A percentile compares a stretch with the other conserved stretches of the same genome.
Evolutionary conservation across 73 alveolate genomes (phyloP).

Genomic region (Paramecium pentaurelia): DNA sequence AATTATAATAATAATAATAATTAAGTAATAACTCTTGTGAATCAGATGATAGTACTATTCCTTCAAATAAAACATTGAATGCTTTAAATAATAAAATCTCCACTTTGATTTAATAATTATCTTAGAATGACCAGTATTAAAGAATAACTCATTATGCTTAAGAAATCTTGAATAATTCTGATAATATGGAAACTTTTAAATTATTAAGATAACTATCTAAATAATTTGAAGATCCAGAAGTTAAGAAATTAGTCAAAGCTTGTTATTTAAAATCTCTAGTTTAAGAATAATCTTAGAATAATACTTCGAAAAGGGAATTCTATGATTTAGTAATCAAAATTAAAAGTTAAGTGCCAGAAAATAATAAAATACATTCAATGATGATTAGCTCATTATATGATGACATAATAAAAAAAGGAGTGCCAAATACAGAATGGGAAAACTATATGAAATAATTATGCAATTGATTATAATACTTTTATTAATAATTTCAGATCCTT

Average conservation of each 20-base stretch:
- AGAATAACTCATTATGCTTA: neutral
- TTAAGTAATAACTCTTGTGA: neutral
- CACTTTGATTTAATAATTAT: neutral
- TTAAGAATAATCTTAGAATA: neutral
- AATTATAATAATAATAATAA: neutral
- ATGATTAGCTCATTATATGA: constrained; percentile 45
- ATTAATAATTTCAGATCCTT: neutral
- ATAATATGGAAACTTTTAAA: neutral
- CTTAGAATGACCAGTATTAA: neutral
- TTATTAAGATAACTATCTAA: neutral
- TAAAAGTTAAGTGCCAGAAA: neutral
- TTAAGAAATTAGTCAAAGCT: constrained; percentile 25
- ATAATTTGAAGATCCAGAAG: neutral
- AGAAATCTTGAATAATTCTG: neutral
- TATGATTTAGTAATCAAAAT: constrained; percentile 28
- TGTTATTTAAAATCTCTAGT: neutral
- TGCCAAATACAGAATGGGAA: constrained; percentile 38
- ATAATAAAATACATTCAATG: neutral
- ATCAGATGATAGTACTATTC: constrained; percentile 1
- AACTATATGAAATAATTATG: constrained; percentile 25
- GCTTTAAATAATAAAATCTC: neutral
- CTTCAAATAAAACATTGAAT: neutral
- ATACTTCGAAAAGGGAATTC: constrained; percentile 36
- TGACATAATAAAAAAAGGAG: constrained; percentile 19
- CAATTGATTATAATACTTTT: neutral